These are phyloP conservation scores for Lippia alba DNA, from an alignment of 305 asterid species.

Conservation along the genomic window DNA sequence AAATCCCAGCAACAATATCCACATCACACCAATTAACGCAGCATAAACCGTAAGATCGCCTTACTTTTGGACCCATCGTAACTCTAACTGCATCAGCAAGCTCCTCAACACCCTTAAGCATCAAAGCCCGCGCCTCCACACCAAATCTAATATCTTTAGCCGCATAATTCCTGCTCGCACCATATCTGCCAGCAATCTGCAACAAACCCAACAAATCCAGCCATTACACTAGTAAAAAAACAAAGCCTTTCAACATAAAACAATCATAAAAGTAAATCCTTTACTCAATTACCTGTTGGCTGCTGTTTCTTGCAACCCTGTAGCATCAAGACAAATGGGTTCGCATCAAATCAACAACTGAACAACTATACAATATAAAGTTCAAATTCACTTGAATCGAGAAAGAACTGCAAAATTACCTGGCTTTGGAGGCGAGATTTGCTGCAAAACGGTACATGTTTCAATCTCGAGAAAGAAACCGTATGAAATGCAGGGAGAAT, in stretches of 20 bases:
- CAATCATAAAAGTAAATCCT: neutral
- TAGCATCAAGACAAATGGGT: constrained; percentile 19
- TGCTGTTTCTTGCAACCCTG: constrained; percentile 62
- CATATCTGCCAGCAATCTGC: constrained; percentile 61
- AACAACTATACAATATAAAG: neutral
- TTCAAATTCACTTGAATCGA: neutral
- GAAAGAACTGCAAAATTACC: constrained; percentile 40
- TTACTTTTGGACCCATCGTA: constrained; percentile 91
- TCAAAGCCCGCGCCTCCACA: constrained; percentile 75
- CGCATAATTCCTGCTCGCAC: constrained; percentile 73
- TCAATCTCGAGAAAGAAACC: neutral
- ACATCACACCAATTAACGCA: neutral
- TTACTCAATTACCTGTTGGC: constrained; percentile 44
- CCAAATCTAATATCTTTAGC: constrained; percentile 84
- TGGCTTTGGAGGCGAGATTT: constrained; percentile 78
- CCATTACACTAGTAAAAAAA: constrained; percentile 19
- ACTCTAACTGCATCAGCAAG: constrained; percentile 85
- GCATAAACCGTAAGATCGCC: neutral
- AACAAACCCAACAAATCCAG: constrained; percentile 35
- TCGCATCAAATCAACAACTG: constrained; percentile 18
- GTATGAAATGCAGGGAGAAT: constrained; percentile 4
- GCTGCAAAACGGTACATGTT: constrained; percentile 75
- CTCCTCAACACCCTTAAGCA: constrained; percentile 88
- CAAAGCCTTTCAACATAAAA: neutral
- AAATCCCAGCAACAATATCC: neutral